phyloP scores from a whole-genome alignment of 495 filamentous ascomycete genomes.

The Staphylotrichum tortipilum region DNA sequence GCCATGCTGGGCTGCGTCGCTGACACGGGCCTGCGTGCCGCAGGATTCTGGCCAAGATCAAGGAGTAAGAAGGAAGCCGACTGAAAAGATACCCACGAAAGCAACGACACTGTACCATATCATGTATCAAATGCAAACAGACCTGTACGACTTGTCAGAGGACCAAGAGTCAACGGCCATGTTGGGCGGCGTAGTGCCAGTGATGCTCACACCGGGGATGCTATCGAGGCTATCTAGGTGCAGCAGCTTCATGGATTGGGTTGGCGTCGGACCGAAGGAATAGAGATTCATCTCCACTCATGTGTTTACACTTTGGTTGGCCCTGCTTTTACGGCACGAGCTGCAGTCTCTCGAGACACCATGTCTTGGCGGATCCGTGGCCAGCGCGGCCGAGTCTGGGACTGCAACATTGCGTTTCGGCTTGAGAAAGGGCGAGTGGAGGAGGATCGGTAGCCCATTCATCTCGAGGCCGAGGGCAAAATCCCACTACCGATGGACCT shows the following conservation, averaged over 20 bases:
- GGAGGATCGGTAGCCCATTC: neutral
- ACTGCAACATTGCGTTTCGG: no score
- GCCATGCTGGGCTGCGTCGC: neutral
- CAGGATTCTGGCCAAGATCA: conserved; percentile 84
- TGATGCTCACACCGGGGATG: neutral
- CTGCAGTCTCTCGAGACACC: neutral
- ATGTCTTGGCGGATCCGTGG: no score
- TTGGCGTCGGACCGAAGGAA: neutral
- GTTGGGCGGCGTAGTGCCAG: conserved; percentile 5
- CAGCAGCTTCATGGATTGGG: neutral
- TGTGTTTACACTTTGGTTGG: neutral
- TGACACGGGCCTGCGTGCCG: conserved; percentile 16
- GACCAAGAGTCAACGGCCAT: neutral
- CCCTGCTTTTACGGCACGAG: neutral
- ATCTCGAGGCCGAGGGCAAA: no score
- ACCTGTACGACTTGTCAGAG: conserved; percentile 6
- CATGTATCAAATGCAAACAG: conserved; percentile 19
- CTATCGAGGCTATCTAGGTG: neutral
- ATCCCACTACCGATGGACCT: neutral
- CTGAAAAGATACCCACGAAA: conserved; percentile 29
- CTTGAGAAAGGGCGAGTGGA: neutral
- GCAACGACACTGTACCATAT: conserved; percentile 23
- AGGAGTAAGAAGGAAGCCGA: conserved; percentile 49
- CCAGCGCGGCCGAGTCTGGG: no score
- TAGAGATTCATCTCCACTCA: conserved; percentile 7